phyloP scores from a whole-genome alignment of 2,329 filamentous ascomycete genomes.

The Aspergillus pseudotamarii region DNA sequence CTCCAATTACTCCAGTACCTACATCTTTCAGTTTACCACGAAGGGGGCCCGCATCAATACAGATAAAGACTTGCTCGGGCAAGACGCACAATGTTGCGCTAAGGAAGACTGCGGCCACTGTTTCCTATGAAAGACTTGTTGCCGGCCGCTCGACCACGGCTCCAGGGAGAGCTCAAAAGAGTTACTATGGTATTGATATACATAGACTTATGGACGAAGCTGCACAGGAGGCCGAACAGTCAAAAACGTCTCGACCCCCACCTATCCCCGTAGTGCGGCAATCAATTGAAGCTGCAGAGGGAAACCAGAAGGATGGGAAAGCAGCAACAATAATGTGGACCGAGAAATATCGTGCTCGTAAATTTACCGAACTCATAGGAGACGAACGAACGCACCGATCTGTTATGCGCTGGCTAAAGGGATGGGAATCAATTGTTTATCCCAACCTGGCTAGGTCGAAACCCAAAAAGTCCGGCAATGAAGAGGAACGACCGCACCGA shows the following conservation, averaged over 20 bases:
- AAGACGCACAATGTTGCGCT: conserved; percentile 47
- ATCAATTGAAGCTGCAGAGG: conserved; percentile 35
- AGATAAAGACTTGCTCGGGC: conserved; percentile 53
- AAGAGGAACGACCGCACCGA: conserved; percentile 75
- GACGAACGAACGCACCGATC: conserved; percentile 91
- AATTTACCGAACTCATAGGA: conserved; percentile 90
- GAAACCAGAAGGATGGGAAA: conserved; percentile 32
- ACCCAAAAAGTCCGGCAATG: conserved; percentile 48
- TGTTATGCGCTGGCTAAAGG: conserved; percentile 90
- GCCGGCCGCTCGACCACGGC: conserved; percentile 54
- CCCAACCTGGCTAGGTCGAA: conserved; percentile 70
- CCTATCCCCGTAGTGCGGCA: conserved; percentile 27
- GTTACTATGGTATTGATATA: conserved; percentile 92
- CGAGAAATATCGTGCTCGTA: conserved; percentile 91
- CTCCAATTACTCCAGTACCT: conserved; percentile 6
- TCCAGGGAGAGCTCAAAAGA: conserved; percentile 59
- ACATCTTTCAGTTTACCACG: conserved; percentile 17
- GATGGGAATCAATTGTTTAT: conserved; percentile 92
- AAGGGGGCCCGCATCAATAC: conserved; percentile 25
- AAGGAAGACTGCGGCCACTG: conserved; percentile 36
- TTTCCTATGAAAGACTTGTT: conserved; percentile 57
- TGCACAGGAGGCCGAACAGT: conserved; percentile 58
- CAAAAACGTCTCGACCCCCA: conserved; percentile 24
- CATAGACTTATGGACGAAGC: conserved; percentile 78
- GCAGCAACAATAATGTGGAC: conserved; percentile 71